Conservation (phyloP, 2,329 filamentous ascomycete species). For the Colletotrichum nymphaeae region DNA sequence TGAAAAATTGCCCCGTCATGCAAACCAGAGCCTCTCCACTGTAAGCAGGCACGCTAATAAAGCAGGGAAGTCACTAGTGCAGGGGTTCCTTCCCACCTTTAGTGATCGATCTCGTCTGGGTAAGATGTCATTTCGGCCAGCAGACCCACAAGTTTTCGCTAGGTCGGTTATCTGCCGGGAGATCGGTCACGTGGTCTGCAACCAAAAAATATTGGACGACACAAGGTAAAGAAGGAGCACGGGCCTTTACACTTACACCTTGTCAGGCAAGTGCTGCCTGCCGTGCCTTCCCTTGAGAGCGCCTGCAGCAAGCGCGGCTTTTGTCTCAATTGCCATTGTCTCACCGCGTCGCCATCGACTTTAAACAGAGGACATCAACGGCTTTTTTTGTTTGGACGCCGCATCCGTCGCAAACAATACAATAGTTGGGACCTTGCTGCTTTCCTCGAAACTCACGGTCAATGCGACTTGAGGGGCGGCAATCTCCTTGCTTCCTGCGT, state of each 20-base stretch:
- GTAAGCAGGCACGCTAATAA: conserved; percentile 19
- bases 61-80: conserved; percentile 32
- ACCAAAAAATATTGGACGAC: background rate
- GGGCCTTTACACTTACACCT: background rate
- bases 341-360: conserved; percentile 18
- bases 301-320: conserved; percentile 4
- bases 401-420: conserved; percentile 24
- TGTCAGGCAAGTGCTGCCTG: background rate
- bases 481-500: conserved; percentile 16
- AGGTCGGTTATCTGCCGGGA: conserved; percentile 23
- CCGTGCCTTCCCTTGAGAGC: background rate
- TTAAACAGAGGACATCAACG: conserved; percentile 17
- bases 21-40: conserved; percentile 34
- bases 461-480: background rate
- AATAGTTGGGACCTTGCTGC: background rate
- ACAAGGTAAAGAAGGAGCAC: background rate
- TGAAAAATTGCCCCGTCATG: conserved; percentile 37
- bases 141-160: conserved; percentile 23
- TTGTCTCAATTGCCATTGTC: conserved; percentile 9
- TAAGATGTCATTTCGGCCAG: conserved; percentile 31
- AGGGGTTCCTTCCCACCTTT: conserved; percentile 32
- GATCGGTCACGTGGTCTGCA: conserved; percentile 20
- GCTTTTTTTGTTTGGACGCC: conserved; percentile 1
- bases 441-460: background rate
- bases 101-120: conserved; percentile 25